Evolutionary conservation across 2,329 filamentous ascomycete species (phyloP).

Genomic region (Endoconidiophora laricicola): DNA sequence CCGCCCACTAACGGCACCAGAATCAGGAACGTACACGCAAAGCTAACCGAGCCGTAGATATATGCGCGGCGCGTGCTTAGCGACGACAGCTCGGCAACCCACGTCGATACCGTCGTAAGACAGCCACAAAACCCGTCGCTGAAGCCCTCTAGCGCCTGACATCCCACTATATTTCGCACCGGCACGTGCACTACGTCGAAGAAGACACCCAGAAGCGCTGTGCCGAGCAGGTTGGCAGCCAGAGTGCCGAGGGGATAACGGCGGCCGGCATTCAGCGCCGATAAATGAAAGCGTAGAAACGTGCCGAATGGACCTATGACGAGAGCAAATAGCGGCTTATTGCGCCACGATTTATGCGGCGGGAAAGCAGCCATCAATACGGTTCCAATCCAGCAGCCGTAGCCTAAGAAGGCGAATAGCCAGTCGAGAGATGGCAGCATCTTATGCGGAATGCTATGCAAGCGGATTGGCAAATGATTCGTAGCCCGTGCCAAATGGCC

Average conservation of each 20-base stretch:
- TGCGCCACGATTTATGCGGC: constrained; percentile 59
- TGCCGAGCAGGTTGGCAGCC: constrained; percentile 61
- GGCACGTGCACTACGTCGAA: constrained; percentile 62
- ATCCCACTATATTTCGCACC: constrained; percentile 38
- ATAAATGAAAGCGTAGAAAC: constrained; percentile 56
- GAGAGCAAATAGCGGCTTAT: constrained; percentile 55
- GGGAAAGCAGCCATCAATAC: constrained; percentile 56
- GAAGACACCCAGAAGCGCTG: constrained; percentile 54
- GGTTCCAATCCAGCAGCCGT: constrained; percentile 63
- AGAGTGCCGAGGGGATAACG: constrained; percentile 80
- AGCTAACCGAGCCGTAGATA: constrained; percentile 46
- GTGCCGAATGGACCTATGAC: constrained; percentile 74
- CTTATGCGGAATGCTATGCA: constrained; percentile 4
- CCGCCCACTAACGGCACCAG: constrained; percentile 60
- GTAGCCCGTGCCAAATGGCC: constrained; percentile 60
- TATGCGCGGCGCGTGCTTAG: constrained; percentile 42
- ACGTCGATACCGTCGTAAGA: constrained; percentile 50
- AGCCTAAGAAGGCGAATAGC: constrained; percentile 44
- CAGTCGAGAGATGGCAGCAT: constrained; percentile 40
- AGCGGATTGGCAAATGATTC: constrained; percentile 18
- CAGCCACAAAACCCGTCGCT: constrained; percentile 54
- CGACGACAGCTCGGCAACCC: constrained; percentile 42
- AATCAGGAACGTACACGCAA: constrained; percentile 38
- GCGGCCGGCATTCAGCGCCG: constrained; percentile 52
- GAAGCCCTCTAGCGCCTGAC: constrained; percentile 50